These are phyloP conservation scores for Daedaleopsis nitida DNA, from an alignment of 768 basidiomycete species.

Conservation along the genomic window DNA sequence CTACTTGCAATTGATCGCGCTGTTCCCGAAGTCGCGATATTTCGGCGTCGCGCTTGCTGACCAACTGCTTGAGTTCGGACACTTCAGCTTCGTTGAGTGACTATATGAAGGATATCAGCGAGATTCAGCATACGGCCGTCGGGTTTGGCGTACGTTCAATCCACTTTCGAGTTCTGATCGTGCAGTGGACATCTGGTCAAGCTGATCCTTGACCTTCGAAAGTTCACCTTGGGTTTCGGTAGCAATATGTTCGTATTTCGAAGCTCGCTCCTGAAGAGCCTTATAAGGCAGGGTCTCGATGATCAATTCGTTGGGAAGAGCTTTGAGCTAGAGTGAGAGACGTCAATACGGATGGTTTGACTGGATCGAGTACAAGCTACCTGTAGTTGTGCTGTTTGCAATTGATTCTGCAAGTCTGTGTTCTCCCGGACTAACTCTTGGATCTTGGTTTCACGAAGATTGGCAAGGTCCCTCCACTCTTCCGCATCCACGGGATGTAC, in stretches of 20 bases:
- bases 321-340: conserved; percentile 22
- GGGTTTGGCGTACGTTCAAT: conserved; percentile 12
- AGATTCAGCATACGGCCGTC: neutral
- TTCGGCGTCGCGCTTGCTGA: conserved; percentile 68
- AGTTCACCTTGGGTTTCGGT: conserved; percentile 43
- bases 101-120: conserved; percentile 25
- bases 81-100: conserved; percentile 47
- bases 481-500: conserved; percentile 37
- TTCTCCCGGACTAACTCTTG: conserved; percentile 49
- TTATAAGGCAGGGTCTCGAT: conserved; percentile 55
- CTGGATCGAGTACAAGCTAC: conserved; percentile 33
- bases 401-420: conserved; percentile 46
- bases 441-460: conserved; percentile 43
- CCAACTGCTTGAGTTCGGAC: conserved; percentile 63
- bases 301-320: conserved; percentile 47
- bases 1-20: conserved; percentile 66
- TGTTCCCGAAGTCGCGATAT: conserved; percentile 68
- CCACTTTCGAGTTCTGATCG: conserved; percentile 14
- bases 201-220: conserved; percentile 44
- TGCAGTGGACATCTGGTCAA: conserved; percentile 39
- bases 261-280: conserved; percentile 54
- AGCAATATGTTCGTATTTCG: conserved; percentile 45
- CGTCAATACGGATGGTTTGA: neutral
- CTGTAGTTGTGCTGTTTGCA: conserved; percentile 46
- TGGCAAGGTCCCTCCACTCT: conserved; percentile 44